Percentiles rank a stretch among this genome's conserved stretches.
Evolutionary conservation across 495 filamentous ascomycete species (phyloP).

Genomic region (Hyaloscypha variabilis): DNA sequence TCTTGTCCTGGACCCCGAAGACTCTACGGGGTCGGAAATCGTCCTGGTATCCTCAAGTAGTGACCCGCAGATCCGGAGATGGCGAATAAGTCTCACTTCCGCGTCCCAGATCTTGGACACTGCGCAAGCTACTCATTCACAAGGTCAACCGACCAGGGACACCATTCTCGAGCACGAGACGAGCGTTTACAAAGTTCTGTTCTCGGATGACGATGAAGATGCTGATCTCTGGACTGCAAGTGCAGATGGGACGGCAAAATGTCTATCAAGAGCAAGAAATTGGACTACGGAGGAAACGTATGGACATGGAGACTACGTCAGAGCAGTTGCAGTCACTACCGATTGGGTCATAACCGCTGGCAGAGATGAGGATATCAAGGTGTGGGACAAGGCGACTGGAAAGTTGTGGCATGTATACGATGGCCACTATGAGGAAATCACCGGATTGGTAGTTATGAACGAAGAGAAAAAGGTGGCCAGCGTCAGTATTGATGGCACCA

Average conservation of each 20-base stretch:
- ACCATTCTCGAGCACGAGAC: constrained; percentile 85
- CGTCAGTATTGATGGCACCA: constrained; percentile 85
- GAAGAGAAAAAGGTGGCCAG: constrained; percentile 64
- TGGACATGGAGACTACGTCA: constrained; percentile 84
- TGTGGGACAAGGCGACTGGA: constrained; percentile 80
- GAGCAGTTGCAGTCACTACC: constrained; percentile 72
- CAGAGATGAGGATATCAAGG: constrained; percentile 85
- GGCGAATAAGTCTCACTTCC: constrained; percentile 52
- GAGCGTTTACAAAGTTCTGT: constrained; percentile 76
- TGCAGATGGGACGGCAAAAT: constrained; percentile 81
- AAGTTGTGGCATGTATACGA: constrained; percentile 74
- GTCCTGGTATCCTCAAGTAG: constrained; percentile 78
- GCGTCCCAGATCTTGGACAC: constrained; percentile 50
- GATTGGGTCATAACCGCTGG: constrained; percentile 91
- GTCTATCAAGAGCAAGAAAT: constrained; percentile 62
- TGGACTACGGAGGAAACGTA: constrained; percentile 74
- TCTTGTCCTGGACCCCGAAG: constrained; percentile 69
- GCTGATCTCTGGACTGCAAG: constrained; percentile 89
- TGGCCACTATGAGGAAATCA: constrained; percentile 94
- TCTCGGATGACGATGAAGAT: constrained; percentile 63
- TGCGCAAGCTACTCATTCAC: constrained; percentile 36
- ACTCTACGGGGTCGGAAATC: constrained; percentile 47
- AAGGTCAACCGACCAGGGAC: constrained; percentile 40
- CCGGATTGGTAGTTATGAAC: constrained; percentile 68
- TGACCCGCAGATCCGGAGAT: constrained; percentile 81